phyloP scores from a whole-genome alignment of 2,329 filamentous ascomycete genomes.

The Aspergillus unguis region DNA sequence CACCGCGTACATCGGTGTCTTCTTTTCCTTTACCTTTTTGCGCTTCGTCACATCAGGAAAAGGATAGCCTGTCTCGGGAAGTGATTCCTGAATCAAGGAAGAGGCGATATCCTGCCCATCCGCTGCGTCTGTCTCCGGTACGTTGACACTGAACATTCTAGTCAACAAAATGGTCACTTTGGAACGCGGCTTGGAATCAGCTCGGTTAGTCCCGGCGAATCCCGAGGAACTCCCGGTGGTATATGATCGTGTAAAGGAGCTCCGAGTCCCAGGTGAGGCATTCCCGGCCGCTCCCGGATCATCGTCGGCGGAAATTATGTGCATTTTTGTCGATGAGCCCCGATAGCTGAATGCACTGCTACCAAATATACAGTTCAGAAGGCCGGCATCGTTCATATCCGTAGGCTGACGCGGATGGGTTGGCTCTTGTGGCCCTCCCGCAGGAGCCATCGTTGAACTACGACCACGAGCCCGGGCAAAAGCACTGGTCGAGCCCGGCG shows the following conservation, averaged over 20 bases:
- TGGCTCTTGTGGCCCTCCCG: constrained; percentile 30
- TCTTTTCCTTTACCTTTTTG: constrained; percentile 50
- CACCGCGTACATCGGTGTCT: constrained; percentile 59
- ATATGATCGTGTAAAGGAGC: constrained; percentile 37
- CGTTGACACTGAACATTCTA: constrained; percentile 56
- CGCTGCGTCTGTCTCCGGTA: constrained; percentile 45
- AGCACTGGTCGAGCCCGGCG: constrained; percentile 35
- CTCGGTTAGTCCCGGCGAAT: constrained; percentile 21
- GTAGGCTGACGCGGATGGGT: constrained; percentile 37
- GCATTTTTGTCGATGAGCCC: constrained; percentile 60
- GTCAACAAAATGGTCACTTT: constrained; percentile 56
- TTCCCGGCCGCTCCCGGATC: constrained; percentile 26
- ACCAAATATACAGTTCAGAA: constrained; percentile 60
- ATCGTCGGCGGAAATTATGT: constrained; percentile 50
- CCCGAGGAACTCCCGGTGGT: constrained; percentile 37
- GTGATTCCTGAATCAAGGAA: constrained; percentile 32
- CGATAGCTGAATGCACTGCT: constrained; percentile 56
- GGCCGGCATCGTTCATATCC: constrained; percentile 52
- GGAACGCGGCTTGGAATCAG: constrained; percentile 39
- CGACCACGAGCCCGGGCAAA: constrained; percentile 43
- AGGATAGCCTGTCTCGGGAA: constrained; percentile 35
- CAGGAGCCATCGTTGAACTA: constrained; percentile 44
- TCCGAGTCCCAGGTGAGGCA: constrained; percentile 30
- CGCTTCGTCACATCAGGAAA: constrained; percentile 40
- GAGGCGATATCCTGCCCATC: constrained; percentile 34